Conservation (phyloP, 1,139 yeast genomes). For the Suhomyces taliae region DNA sequence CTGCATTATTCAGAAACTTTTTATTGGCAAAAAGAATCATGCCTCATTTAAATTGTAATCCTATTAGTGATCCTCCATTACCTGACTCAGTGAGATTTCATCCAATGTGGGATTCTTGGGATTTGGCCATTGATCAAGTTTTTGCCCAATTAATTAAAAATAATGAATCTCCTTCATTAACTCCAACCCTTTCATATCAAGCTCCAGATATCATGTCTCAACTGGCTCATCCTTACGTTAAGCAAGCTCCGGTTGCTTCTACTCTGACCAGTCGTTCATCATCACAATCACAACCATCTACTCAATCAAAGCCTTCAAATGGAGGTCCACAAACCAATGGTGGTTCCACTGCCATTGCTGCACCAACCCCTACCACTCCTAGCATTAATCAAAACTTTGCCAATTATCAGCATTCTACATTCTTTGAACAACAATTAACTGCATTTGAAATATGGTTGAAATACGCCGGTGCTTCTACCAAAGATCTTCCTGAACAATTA, state of each 20-base stretch:
- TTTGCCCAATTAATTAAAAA: conserved; percentile 62
- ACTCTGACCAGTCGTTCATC: conserved; percentile 1
- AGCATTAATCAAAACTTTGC: conserved; percentile 23
- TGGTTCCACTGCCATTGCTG: conserved; percentile 25
- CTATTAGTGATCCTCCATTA: conserved; percentile 88
- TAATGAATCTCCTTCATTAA: conserved; percentile 11
- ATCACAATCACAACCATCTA: conserved; percentile 13
- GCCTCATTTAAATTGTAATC: conserved; percentile 94
- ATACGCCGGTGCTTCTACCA: conserved; percentile 75
- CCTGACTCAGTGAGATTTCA: conserved; percentile 82
- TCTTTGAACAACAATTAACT: conserved; percentile 92
- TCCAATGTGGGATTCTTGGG: conserved; percentile 99
- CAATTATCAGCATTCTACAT: conserved; percentile 82
- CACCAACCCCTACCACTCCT: conserved; percentile 1
- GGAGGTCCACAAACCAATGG: conserved; percentile 17
- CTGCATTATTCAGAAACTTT: conserved; percentile 91
- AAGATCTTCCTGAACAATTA: conserved; percentile 90
- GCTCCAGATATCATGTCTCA: not conserved
- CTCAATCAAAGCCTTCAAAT: conserved; percentile 1
- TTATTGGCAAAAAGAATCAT: conserved; percentile 87
- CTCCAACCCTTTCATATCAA: conserved; percentile 1
- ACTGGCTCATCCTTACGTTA: not conserved
- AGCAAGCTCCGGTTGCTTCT: not conserved
- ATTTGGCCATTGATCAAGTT: conserved; percentile 92
- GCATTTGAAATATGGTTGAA: conserved; percentile 97